phyloP scores from a whole-genome alignment of 1,284 basidiomycete species.

The Cryptococcus sp. region DNA sequence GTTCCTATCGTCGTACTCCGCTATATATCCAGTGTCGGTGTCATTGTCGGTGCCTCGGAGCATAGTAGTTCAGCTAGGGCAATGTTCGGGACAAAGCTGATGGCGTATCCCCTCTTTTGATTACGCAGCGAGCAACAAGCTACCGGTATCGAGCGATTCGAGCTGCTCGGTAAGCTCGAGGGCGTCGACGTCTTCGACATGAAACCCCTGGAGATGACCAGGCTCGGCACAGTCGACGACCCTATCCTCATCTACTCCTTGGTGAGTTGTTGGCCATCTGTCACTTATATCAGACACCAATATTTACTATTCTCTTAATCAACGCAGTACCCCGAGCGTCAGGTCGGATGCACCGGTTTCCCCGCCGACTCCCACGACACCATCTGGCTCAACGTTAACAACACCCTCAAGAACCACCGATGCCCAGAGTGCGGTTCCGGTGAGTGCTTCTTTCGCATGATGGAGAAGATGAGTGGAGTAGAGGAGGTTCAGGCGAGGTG shows the following conservation, averaged over 20 bases:
- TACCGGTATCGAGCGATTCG: conserved; percentile 94
- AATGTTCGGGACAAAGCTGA: neutral
- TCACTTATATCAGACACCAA: too few relatives aligned
- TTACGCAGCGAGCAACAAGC: conserved; percentile 71
- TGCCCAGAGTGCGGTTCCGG: conserved; percentile 81
- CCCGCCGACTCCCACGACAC: conserved; percentile 91
- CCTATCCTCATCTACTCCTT: conserved; percentile 85
- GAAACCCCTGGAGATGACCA: conserved; percentile 78
- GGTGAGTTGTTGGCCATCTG: conserved; percentile 60
- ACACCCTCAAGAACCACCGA: conserved; percentile 65
- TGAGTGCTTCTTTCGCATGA: conserved; percentile 23
- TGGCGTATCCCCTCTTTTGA: conserved; percentile 1
- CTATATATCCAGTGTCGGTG: neutral
- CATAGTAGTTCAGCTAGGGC: neutral
- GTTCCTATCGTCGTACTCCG: too few relatives aligned
- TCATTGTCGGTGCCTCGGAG: neutral
- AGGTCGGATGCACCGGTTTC: conserved; percentile 86
- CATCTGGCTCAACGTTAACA: conserved; percentile 72
- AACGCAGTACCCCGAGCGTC: conserved; percentile 70
- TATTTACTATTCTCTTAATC: too few relatives aligned
- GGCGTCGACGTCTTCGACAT: conserved; percentile 90
- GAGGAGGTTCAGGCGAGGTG: too few relatives aligned
- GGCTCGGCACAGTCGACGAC: conserved; percentile 82
- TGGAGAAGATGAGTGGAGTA: too few relatives aligned
- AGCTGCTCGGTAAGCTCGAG: conserved; percentile 84